Evolutionary conservation across 352 stramenopile species (phyloP).

Genomic region (Phytophthora sp.): DNA sequence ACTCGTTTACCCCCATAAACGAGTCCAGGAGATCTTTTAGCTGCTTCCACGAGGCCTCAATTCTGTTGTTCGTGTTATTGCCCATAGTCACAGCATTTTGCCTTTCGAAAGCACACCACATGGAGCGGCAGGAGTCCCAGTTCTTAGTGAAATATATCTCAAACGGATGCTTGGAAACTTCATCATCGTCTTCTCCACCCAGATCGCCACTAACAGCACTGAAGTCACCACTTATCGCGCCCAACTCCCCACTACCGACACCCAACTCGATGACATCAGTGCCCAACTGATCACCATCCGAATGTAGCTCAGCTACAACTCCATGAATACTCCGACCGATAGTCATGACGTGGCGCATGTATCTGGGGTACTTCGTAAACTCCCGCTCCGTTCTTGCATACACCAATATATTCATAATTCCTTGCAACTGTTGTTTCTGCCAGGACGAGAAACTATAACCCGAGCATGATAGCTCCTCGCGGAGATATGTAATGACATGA

Average conservation of each 20-base stretch:
- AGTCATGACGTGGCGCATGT: neutral
- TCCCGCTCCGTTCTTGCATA: neutral
- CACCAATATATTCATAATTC: neutral
- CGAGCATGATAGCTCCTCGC: neutral
- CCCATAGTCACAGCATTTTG: neutral
- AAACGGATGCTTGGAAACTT: too few relatives aligned
- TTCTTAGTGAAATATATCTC: neutral
- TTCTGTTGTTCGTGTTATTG: neutral
- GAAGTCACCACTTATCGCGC: too few relatives aligned
- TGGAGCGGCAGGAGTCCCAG: neutral
- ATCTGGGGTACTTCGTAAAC: neutral
- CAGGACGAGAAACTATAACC: neutral
- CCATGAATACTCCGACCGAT: too few relatives aligned
- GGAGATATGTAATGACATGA: neutral
- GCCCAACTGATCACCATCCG: too few relatives aligned
- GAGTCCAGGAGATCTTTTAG: neutral
- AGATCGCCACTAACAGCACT: too few relatives aligned
- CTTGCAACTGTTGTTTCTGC: neutral
- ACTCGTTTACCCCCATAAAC: conserved; percentile 3
- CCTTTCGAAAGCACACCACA: neutral
- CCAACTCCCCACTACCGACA: too few relatives aligned
- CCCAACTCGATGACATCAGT: too few relatives aligned
- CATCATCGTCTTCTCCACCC: too few relatives aligned
- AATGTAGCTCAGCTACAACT: too few relatives aligned
- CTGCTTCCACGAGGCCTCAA: neutral